Evolutionary conservation across 2,329 filamentous ascomycete genomes (phyloP).

Genomic region (Claviceps lovelessii): DNA sequence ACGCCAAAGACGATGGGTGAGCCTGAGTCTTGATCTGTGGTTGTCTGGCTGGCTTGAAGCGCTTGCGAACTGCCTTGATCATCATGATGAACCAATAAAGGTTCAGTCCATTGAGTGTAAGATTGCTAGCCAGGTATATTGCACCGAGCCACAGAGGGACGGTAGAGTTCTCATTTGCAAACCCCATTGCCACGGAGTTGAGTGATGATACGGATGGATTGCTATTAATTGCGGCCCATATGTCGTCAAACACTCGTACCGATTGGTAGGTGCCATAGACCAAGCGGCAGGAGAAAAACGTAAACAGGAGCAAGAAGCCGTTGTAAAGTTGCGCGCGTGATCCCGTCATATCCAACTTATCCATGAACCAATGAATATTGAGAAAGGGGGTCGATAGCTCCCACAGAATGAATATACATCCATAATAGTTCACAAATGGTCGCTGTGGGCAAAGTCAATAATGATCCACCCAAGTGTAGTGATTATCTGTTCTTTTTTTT

Average conservation of each 20-base stretch:
- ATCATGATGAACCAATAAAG: constrained; percentile 82
- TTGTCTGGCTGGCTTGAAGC: constrained; percentile 43
- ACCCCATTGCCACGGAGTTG: constrained; percentile 21
- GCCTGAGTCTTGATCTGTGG: constrained; percentile 16
- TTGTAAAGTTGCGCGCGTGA: constrained; percentile 62
- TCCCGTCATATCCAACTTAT: constrained; percentile 71
- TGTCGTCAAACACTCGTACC: constrained; percentile 53
- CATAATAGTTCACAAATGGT: constrained; percentile 76
- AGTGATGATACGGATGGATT: constrained; percentile 19
- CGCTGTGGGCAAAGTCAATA: constrained; percentile 33
- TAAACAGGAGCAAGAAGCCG: constrained; percentile 54
- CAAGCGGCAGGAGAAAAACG: constrained; percentile 64
- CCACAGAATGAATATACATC: constrained; percentile 68
- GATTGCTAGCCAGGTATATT: constrained; percentile 55
- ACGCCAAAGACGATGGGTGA: constrained; percentile 17
- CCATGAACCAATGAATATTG: constrained; percentile 85
- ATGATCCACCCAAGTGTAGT: neutral
- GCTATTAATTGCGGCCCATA: constrained; percentile 39
- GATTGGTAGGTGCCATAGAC: constrained; percentile 67
- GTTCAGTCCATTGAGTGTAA: constrained; percentile 62
- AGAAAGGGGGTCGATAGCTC: constrained; percentile 75
- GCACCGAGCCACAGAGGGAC: constrained; percentile 57
- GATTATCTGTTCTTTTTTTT: neutral
- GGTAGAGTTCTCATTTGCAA: constrained; percentile 31
- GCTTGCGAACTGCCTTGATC: constrained; percentile 63